Conservation (phyloP, 169 alveolate genomes). For the Plasmodium blacklocki region DNA sequence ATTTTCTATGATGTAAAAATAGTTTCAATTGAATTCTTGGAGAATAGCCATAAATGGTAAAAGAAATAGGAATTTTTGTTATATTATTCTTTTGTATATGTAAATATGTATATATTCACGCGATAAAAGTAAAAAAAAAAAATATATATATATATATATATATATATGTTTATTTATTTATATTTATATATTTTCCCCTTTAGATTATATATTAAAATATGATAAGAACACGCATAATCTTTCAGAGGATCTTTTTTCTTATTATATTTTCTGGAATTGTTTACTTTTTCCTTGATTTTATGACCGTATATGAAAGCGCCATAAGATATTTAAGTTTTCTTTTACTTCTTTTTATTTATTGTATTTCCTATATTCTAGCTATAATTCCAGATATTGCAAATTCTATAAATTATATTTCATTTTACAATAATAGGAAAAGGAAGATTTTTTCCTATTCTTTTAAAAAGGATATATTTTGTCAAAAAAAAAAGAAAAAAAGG, state of each 20-base stretch:
- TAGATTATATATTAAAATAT: neutral
- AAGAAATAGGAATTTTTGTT: too few species aligned
- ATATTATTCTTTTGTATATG: too few species aligned
- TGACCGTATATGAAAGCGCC: slow-evolving; percentile 27
- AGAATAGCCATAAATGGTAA: too few species aligned
- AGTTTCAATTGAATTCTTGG: too few species aligned
- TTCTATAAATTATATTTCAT: slow-evolving; percentile 31
- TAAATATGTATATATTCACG: too few species aligned
- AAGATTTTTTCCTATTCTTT: slow-evolving; percentile 27
- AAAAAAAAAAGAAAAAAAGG: slow-evolving; percentile 11
- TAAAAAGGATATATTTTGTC: slow-evolving; percentile 10
- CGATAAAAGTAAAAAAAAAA: too few species aligned
- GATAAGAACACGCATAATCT: slow-evolving; percentile 9
- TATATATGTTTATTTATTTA: neutral
- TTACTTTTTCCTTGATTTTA: slow-evolving; percentile 37
- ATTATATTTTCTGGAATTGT: slow-evolving; percentile 10
- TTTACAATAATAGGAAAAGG: slow-evolving; percentile 42
- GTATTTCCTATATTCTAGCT: slow-evolving; percentile 22
- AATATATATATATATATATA: neutral
- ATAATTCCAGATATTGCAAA: slow-evolving; percentile 33
- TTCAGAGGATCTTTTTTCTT: slow-evolving; percentile 24
- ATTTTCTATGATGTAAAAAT: too few species aligned
- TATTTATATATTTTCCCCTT: slow-evolving; percentile 11
- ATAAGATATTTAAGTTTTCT: slow-evolving; percentile 28
- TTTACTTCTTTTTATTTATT: slow-evolving; percentile 21